These are phyloP conservation scores for Coniochaeta sp. DNA, from an alignment of 2,329 filamentous ascomycete species.

Conservation along the genomic window DNA sequence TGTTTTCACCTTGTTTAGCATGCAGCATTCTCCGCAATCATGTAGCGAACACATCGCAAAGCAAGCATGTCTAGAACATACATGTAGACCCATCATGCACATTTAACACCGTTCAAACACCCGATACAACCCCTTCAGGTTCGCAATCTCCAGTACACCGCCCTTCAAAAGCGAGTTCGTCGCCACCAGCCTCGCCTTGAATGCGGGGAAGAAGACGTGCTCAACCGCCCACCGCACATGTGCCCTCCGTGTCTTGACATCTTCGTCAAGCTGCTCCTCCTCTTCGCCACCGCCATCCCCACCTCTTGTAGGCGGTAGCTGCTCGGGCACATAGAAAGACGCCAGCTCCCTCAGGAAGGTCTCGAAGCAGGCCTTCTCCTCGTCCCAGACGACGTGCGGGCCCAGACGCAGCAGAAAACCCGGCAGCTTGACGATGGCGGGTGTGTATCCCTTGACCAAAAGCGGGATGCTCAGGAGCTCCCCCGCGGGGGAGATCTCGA, in stretches of 20 bases:
- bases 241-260: constrained; percentile 51
- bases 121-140: constrained; percentile 84
- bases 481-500: constrained; percentile 73
- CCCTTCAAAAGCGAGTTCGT: constrained; percentile 70
- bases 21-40: background rate
- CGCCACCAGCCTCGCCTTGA: constrained; percentile 75
- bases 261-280: constrained; percentile 36
- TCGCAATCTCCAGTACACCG: constrained; percentile 76
- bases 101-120: constrained; percentile 85
- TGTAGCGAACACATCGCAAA: background rate
- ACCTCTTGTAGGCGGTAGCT: constrained; percentile 50
- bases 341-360: constrained; percentile 82
- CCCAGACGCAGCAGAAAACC: constrained; percentile 82
- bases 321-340: constrained; percentile 83
- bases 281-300: constrained; percentile 21
- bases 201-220: constrained; percentile 82
- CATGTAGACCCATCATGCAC: no score
- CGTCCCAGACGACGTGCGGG: constrained; percentile 78
- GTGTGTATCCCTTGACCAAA: constrained; percentile 82
- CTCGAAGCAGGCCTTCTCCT: constrained; percentile 80
- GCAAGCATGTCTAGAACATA: no score
- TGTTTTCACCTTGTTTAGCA: background rate
- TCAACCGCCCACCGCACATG: constrained; percentile 74
- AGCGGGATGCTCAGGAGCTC: constrained; percentile 75
- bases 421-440: constrained; percentile 73